These are phyloP conservation scores for Penicillium antarcticum DNA, from an alignment of 495 filamentous ascomycete genomes.

Conservation along the genomic window DNA sequence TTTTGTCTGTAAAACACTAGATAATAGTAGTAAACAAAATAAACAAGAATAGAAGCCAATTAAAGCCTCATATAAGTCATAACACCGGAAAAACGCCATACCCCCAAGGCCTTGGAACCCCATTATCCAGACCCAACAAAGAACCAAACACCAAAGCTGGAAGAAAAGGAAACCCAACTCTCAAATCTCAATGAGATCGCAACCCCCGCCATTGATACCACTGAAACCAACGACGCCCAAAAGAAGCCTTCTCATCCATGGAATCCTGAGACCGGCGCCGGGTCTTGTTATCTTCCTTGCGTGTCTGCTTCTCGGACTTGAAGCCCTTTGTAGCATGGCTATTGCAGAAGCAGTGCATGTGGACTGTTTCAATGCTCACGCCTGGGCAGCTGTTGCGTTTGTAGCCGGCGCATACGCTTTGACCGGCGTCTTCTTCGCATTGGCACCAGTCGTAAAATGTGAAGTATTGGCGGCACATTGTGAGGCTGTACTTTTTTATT, in stretches of 20 bases:
- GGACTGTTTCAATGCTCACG: slow-evolving; percentile 36
- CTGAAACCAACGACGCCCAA: slow-evolving; percentile 26
- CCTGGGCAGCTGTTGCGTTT: slow-evolving; percentile 33
- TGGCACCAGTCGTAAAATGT: slow-evolving; percentile 45
- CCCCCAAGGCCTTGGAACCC: background rate
- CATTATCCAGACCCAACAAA: background rate
- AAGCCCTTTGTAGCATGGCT: slow-evolving; percentile 38
- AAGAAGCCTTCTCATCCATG: slow-evolving; percentile 28
- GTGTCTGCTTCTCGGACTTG: slow-evolving; percentile 32
- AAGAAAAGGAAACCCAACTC: slow-evolving; percentile 1
- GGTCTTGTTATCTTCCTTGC: slow-evolving; percentile 25
- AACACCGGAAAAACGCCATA: background rate
- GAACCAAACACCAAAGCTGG: slow-evolving; percentile 19
- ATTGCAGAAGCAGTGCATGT: slow-evolving; percentile 47
- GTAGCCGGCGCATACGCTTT: slow-evolving; percentile 27
- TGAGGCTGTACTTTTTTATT: slow-evolving; percentile 5
- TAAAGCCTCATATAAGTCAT: background rate
- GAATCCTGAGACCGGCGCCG: slow-evolving; percentile 22
- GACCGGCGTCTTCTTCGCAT: slow-evolving; percentile 40
- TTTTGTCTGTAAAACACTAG: background rate
- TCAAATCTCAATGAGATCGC: slow-evolving; percentile 18
- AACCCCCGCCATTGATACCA: slow-evolving; percentile 34
- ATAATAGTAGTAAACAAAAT: background rate
- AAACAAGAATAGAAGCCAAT: background rate
- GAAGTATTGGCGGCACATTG: slow-evolving; percentile 41